Evolutionary conservation across 208 protist genomes (phyloP).

Genomic region (Trypanosoma rangeli): DNA sequence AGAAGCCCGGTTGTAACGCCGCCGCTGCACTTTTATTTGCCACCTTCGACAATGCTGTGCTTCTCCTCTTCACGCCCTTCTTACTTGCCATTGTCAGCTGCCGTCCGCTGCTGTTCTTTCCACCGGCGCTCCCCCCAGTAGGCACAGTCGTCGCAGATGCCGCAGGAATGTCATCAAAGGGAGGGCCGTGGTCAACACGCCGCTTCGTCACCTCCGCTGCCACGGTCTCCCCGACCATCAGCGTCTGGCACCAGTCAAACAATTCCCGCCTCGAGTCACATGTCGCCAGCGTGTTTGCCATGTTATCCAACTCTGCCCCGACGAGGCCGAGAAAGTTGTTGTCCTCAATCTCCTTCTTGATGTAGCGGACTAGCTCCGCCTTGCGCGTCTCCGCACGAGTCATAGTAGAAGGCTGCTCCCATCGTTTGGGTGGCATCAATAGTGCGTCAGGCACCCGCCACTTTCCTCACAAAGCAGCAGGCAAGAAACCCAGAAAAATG

Average conservation of each 20-base stretch:
- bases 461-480: neutral
- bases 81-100: constrained; percentile 25
- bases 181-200: constrained; percentile 47
- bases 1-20: constrained; percentile 60
- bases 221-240: constrained; percentile 74
- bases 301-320: constrained; percentile 71
- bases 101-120: constrained; percentile 23
- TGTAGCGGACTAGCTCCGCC: constrained; percentile 40
- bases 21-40: constrained; percentile 11
- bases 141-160: neutral
- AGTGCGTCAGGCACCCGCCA: too few species aligned
- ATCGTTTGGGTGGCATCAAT: constrained; percentile 69
- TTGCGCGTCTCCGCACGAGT: constrained; percentile 17
- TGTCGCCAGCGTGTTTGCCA: constrained; percentile 54
- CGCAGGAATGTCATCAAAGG: constrained; percentile 53
- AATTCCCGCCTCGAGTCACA: constrained; percentile 60
- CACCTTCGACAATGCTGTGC: neutral
- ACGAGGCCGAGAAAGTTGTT: constrained; percentile 78
- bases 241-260: constrained; percentile 71
- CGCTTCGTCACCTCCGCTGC: constrained; percentile 68
- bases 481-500: constrained; percentile 6
- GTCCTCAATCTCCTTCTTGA: constrained; percentile 55
- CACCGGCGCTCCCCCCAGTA: too few species aligned
- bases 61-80: constrained; percentile 17
- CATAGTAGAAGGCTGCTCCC: constrained; percentile 28